Base-by-base conservation (phyloP, 441 rosid genomes). In the Dalechampia spathulata region DNA sequence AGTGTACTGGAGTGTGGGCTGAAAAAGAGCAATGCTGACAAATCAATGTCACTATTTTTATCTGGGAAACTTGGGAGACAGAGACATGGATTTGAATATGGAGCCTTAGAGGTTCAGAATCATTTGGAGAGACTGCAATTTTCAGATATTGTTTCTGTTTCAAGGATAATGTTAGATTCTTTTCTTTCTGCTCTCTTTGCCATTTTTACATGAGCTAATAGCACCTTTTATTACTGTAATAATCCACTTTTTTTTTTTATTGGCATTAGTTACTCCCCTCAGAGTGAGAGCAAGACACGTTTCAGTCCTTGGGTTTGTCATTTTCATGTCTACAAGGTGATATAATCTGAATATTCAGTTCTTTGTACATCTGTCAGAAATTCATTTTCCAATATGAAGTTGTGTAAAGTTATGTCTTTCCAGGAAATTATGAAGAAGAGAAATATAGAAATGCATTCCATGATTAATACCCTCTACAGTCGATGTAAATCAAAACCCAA, bases 31-130 rank as follows among this genome's bases (percentile, higher is more conserved):
- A 77, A 61, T 17, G 60, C 72, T 21, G 74, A 76, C 63, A 91
- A 77, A 67, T 80, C 84, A 1, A 65, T 88, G 80, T 71, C 92
- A 11, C 64, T 94, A 41, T 94, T 73, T 71, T 68, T 94, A 61
- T 87, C 99, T 22, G 77, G 80, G 68, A 71, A 76, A 56, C 96
- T 90, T 55, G 85, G 80, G 28, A 86, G 80, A 68, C 74, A 50
- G n/a, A 79, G 90, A 72, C 83, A 90, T 42, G 99, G 99, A 58
- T 86, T 84, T 23, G 96, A 87, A 62, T 79, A 86, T 58, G 99
- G 82, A 52, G 78, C 99, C 40, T 68, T 94, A 43, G 83, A 80
- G 43, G 79, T 87, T 69, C 88, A 87, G 77, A 76, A 80, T 64
- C 83, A 80, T 67, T 74, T 94, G 80, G 95, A 94, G 80, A 81